Evolutionary conservation across 352 stramenopile species (phyloP), one percentile per base, ranked within the genome.

Genomic region (Globisporangium cederbergense): DNA sequence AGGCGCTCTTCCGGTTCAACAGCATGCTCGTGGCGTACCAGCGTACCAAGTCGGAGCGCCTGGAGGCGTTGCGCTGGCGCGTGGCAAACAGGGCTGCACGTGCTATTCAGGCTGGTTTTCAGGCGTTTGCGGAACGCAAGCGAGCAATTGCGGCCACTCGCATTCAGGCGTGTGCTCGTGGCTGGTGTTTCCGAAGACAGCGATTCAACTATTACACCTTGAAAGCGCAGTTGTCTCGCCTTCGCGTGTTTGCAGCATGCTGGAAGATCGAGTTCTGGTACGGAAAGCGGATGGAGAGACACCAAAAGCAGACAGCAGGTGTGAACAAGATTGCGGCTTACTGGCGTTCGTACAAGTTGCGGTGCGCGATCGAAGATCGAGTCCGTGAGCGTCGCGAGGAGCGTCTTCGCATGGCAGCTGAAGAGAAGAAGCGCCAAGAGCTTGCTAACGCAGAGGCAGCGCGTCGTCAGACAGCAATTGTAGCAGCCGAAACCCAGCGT

Each of bases 221-320:
- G 4, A 67, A 82, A 58, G 52, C 64, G 22, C 75, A 80, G 42
- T 52, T 86, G 3, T 58, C 72, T 34, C 68, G 74, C 4, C 57
- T 86, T 20, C 72, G 68, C 55, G 61, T 76, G 40, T 64, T 81
- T 38, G 61, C 66, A 30, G 75, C 77, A 51, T 84, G 73, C 56
- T 88, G 79, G 79, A 60, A 66, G 30, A 83, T 88, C 51, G 77
- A 88, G 53, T 63, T 51, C n/a, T 88, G 79, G 79, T 86, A 76
- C 54, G 56, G 20, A 11, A 63, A 67, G 7, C 45, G 58, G 18
- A 72, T 71, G 65, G 20, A 43, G 20, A 62, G 59, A 30, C 70
- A 74, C 16, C 49, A 61, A 30, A 83, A 78, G 40, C 71, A 75
- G 8, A 57, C 14, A 10, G 30, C 28, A 4, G 50, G 74, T 32